Evolutionary conservation across 805 yeast species (phyloP).

Genomic region (Kazachstania taianensis): DNA sequence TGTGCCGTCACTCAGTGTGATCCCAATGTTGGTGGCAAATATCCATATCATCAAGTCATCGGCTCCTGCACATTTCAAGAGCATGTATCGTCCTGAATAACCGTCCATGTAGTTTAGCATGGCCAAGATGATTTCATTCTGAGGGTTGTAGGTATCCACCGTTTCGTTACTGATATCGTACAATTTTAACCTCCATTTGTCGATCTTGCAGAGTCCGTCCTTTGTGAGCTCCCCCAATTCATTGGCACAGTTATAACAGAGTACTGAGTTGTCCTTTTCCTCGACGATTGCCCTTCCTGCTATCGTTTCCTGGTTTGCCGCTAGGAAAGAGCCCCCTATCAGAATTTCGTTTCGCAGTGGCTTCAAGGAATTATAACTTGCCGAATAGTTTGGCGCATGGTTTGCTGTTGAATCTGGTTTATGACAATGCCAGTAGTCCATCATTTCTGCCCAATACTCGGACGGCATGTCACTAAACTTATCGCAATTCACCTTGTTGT

Average conservation of each 20-base stretch:
- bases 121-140: slow-evolving; percentile 16
- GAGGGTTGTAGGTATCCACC: slow-evolving; percentile 10
- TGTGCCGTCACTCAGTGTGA: slow-evolving; percentile 8
- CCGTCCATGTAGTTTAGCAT: slow-evolving; percentile 15
- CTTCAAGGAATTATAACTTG: slow-evolving; percentile 14
- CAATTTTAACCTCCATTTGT: slow-evolving; percentile 22
- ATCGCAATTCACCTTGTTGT: slow-evolving; percentile 8
- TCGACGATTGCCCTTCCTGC: not conserved
- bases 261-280: slow-evolving; percentile 1
- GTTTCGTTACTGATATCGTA: slow-evolving; percentile 1
- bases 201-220: slow-evolving; percentile 15
- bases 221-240: slow-evolving; percentile 14
- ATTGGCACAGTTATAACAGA: slow-evolving; percentile 14
- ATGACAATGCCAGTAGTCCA: slow-evolving; percentile 98
- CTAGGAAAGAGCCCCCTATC: slow-evolving; percentile 20
- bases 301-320: slow-evolving; percentile 10
- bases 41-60: slow-evolving; percentile 18
- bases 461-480: slow-evolving; percentile 62
- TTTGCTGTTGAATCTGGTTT: slow-evolving; percentile 40
- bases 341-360: slow-evolving; percentile 22
- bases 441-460: slow-evolving; percentile 86
- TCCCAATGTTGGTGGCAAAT: slow-evolving; percentile 18
- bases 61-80: slow-evolving; percentile 7
- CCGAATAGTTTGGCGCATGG: slow-evolving; percentile 2
- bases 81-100: slow-evolving; percentile 18